phyloP scores from a whole-genome alignment of 208 protist species.

The Leishmania aethiopica region DNA sequence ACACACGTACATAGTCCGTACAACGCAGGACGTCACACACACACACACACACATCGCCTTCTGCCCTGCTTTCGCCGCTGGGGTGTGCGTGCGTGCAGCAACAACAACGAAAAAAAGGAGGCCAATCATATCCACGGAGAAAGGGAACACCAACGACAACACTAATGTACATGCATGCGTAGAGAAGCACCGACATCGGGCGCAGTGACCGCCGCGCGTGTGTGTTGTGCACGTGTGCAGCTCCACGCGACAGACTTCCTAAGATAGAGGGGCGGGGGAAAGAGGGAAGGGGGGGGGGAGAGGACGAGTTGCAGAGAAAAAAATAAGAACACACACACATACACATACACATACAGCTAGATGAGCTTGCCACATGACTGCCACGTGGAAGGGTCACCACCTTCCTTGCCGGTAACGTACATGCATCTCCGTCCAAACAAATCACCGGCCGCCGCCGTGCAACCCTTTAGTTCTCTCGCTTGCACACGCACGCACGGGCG shows the following conservation, averaged over 20 bases:
- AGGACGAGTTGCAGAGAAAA: neutral
- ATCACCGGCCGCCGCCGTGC: neutral
- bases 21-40: neutral
- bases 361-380: neutral
- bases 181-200: no score
- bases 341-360: neutral
- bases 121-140: neutral
- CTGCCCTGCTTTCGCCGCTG: neutral
- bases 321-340: neutral
- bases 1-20: neutral
- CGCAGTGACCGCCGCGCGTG: no score
- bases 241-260: no score
- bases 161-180: neutral
- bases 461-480: no score
- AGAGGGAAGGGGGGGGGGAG: no score
- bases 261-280: no score
- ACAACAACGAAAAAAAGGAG: neutral
- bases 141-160: no score
- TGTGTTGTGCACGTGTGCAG: no score
- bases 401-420: neutral
- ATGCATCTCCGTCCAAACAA: neutral
- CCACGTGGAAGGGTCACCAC: neutral
- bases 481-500: no score
- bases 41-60: neutral
- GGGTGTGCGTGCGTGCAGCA: neutral